Evolutionary conservation across 495 filamentous ascomycete species (phyloP), one percentile per base, ranked within the genome.

Genomic region (Aspergillus egyptiacus): DNA sequence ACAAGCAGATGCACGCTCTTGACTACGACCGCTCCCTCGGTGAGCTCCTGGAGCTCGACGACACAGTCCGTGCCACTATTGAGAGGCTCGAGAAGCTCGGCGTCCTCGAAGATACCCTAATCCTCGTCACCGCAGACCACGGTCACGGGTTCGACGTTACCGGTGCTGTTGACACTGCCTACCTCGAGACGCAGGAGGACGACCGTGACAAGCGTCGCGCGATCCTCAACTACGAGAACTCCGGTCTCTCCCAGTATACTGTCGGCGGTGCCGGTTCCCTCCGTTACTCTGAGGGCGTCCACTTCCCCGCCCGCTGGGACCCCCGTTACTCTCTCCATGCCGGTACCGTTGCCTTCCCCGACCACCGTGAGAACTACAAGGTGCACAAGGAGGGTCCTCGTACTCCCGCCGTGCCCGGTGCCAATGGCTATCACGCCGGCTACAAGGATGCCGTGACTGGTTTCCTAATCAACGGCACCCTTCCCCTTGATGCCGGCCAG

Each of bases 1-100:
- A 89, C 71, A 89, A 89, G 75, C 80, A 84, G 68, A 89, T 89
- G 85, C 84, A 87, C 66, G 65, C 69, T 0, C 72, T 89, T 3
- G 85, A 89, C 64, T 89, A 89, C 56, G 84, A 89, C 61, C 82
- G 85, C n/a, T 81, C 85, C 0, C 75, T 89, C 0, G 85, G 84
- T 40, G 85, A 89, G 50, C 76, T 89, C 0, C 76, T 89, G 23
- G 85, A 89, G 65, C 76, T 89, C 14, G 85, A 89, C 60, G 85
- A 89, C 63, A 85, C 85, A 3, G 69, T 89, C 37, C 77, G 78
- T 33, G 82, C 82, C 11, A 84, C 83, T 6, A 71, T 88, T 19
- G 74, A 65, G 14, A 77, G 81, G 50, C 78, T 89, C 37, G 73
- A 76, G 49, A 54, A 60, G 5, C 59, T 83, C 1, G 73, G 74